Conservation (phyloP, 164 flowering plant genomes). For the Chimonanthus praecox region DNA sequence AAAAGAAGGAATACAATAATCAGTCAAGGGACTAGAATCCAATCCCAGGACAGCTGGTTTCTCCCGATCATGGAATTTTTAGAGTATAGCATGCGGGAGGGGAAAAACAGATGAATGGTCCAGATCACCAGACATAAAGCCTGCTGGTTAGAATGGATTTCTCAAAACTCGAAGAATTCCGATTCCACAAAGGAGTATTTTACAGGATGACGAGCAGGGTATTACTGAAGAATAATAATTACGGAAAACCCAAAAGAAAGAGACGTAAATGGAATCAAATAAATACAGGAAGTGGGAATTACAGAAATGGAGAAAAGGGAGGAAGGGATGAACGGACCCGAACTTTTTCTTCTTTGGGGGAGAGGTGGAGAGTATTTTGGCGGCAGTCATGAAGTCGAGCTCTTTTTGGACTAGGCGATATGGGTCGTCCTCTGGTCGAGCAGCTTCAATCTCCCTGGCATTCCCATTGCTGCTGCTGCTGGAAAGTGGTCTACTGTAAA, state of each 20-base stretch:
- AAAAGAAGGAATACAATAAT: neutral
- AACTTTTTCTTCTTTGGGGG: constrained; percentile 66
- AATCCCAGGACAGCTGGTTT: neutral
- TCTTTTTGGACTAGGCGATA: constrained; percentile 57
- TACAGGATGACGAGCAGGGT: neutral
- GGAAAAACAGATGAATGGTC: neutral
- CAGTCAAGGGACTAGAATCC: neutral
- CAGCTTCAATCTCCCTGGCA: neutral
- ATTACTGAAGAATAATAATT: neutral
- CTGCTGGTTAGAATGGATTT: no score
- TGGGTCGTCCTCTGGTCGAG: constrained; percentile 9
- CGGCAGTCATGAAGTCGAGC: constrained; percentile 71
- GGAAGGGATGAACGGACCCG: constrained; percentile 40
- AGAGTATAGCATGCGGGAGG: neutral
- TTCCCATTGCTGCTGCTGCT: neutral
- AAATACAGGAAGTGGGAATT: neutral
- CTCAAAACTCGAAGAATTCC: no score
- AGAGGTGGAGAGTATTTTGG: constrained; percentile 62
- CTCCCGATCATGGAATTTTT: neutral
- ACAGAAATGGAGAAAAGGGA: neutral
- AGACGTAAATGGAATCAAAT: neutral
- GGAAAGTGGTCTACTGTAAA: constrained; percentile 1
- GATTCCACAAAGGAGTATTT: no score
- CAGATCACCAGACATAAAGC: neutral
- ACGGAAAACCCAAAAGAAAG: neutral